A percentile compares a stretch with the other conserved stretches of the same genome.
These are phyloP conservation scores for Scedosporium dehoogii DNA, from an alignment of 2,329 filamentous ascomycete genomes.

Conservation along the genomic window DNA sequence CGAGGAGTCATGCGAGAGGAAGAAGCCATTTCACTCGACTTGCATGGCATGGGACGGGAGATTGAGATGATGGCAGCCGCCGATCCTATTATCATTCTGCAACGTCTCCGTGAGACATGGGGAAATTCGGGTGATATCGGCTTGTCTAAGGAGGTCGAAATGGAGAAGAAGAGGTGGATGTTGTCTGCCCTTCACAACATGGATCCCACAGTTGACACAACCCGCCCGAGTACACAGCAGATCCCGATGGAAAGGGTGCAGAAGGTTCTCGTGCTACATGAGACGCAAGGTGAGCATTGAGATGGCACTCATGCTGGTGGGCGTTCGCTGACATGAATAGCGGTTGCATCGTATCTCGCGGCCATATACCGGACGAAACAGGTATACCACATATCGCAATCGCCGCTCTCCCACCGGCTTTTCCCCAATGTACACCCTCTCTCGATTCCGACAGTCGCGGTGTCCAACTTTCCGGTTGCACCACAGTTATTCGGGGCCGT, in stretches of 20 bases:
- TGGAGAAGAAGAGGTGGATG: conserved; percentile 53
- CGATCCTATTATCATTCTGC: conserved; percentile 39
- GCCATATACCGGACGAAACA: conserved; percentile 28
- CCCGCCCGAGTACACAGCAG: conserved; percentile 8
- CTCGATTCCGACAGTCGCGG: conserved; percentile 25
- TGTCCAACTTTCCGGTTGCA: conserved; percentile 25
- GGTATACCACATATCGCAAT: conserved; percentile 36
- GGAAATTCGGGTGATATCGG: conserved; percentile 32
- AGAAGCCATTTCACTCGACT: background rate
- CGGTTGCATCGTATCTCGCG: conserved; percentile 39
- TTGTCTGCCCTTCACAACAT: conserved; percentile 43
- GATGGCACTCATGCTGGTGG: background rate
- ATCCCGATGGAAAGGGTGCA: conserved; percentile 13
- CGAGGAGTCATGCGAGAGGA: background rate
- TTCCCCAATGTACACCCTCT: conserved; percentile 31
- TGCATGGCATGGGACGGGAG: conserved; percentile 35
- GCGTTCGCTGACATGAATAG: conserved; percentile 17
- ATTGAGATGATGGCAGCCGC: conserved; percentile 45
- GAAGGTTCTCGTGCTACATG: conserved; percentile 39
- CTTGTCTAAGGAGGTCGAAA: conserved; percentile 39
- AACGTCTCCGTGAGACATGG: conserved; percentile 44
- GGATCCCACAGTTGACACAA: conserved; percentile 21
- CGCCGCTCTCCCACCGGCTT: conserved; percentile 25
- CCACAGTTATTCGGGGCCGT: conserved; percentile 36
- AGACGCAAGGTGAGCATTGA: conserved; percentile 32